A percentile compares a stretch with the other conserved stretches of the same genome.
Conservation (phyloP, 768 basidiomycete species). For the Suillus sp. region DNA sequence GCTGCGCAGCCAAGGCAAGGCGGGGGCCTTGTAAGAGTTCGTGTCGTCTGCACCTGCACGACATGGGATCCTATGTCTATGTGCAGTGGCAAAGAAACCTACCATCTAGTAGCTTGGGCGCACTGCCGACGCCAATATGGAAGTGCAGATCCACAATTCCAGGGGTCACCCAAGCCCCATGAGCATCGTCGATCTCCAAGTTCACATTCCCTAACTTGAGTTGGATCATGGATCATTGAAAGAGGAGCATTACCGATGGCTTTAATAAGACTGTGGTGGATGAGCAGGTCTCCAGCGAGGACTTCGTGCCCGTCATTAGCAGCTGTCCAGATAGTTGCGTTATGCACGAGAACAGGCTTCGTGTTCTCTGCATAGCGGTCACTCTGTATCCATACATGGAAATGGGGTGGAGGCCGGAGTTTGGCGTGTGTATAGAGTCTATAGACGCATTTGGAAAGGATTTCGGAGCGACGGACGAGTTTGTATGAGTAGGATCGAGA, state of each 20-base stretch:
- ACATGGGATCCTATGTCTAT: conserved; percentile 19
- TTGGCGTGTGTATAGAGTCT: conserved; percentile 39
- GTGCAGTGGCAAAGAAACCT: not conserved
- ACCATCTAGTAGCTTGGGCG: conserved; percentile 38
- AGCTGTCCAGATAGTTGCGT: conserved; percentile 87
- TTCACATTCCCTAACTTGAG: conserved; percentile 32
- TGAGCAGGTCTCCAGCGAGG: conserved; percentile 61
- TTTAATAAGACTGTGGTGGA: conserved; percentile 71
- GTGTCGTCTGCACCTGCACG: conserved; percentile 49
- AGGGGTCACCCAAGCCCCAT: too few species aligned
- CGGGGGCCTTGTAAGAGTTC: conserved; percentile 57
- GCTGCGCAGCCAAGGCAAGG: conserved; percentile 62
- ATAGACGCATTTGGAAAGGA: conserved; percentile 47
- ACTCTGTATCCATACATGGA: conserved; percentile 51
- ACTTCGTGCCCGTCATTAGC: conserved; percentile 66
- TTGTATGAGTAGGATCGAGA: conserved; percentile 6
- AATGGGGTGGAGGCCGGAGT: conserved; percentile 48
- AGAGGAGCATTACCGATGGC: conserved; percentile 51
- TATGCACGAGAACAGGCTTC: conserved; percentile 60
- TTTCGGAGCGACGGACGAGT: conserved; percentile 22
- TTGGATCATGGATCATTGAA: conserved; percentile 22
- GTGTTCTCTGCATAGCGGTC: conserved; percentile 70
- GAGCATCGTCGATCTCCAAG: conserved; percentile 60
- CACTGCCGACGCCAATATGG: too few species aligned
- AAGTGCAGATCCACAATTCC: too few species aligned